Conservation (phyloP, 2,329 filamentous ascomycete genomes). For the Fusarium staphyleae region DNA sequence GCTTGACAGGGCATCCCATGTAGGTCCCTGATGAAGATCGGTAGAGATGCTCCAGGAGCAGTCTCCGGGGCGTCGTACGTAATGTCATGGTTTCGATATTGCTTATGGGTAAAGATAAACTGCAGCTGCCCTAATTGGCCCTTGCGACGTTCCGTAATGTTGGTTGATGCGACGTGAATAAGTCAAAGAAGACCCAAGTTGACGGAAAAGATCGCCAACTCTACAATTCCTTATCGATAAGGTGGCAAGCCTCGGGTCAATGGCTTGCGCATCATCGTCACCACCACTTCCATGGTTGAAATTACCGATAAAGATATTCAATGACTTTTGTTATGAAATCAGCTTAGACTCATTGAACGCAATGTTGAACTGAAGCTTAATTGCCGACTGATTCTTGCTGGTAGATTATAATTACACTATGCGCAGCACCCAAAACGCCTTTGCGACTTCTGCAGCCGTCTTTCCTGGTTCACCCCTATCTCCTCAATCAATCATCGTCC, state of each 20-base stretch:
- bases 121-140: background rate
- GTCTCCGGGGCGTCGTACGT: conserved; percentile 1
- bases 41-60: background rate
- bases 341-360: no score
- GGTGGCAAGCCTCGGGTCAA: background rate
- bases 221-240: conserved; percentile 32
- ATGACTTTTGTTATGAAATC: no score
- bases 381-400: no score
- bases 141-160: background rate
- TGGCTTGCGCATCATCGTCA: background rate
- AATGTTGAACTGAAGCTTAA: no score
- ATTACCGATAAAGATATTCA: no score
- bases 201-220: conserved; percentile 9
- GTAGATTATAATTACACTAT: no score
- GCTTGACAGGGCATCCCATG: conserved; percentile 2
- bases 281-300: no score
- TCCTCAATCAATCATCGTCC: conserved; percentile 53
- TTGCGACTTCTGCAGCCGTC: conserved; percentile 11
- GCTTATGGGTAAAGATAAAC: background rate
- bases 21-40: background rate
- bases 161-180: background rate
- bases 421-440: conserved; percentile 28
- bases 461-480: background rate
- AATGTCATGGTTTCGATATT: conserved; percentile 5
- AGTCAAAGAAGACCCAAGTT: background rate